Evolutionary conservation across 202 grass and related monocot genomes (phyloP), one percentile per base, ranked within the genome.

Genomic region (Musa balbisiana): DNA sequence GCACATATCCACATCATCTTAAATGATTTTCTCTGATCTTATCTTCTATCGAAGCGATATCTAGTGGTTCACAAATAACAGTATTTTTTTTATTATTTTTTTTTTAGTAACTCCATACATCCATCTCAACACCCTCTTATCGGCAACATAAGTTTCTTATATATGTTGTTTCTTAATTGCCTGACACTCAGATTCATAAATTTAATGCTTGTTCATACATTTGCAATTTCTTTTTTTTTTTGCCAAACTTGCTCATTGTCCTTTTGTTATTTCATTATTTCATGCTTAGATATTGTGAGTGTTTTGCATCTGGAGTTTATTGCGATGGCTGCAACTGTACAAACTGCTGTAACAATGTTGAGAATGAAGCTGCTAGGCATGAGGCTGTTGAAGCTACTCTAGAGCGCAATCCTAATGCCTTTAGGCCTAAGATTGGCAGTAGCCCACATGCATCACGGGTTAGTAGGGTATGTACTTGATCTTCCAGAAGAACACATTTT

Each of bases 341-440:
- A 66, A 94, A 94, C 79, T 99, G 95, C 80, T 99, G 84, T 62
- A 99, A 99, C 77, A 94, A 94, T 87, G 80, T 85, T 75, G 87
- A 99, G 72, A 94, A 94, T 82, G 95, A 99, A 56, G 75, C 71
- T 86, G 87, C 87, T 72, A 87, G 95, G 68, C 83, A 85, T 78
- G 95, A 99, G 70, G 89, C 95, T 78, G 86, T 94, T 77, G 91
- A 99, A 59, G 80, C 91, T 74, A 94, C 87, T 79, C 81, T 94
- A 83, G 94, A 92, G 81, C 86, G 91, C 69, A 98, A 99, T 78
- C 95, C 91, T 25, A 89, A 92, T 82, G 95, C 95, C n/a, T 99
- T 99, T 79, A 88, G 87, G 82, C 91, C 95, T 69, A 99, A 99
- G 81, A 99, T 99, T 76, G 95, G 95, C 67, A 92, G 64, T 80